Conservation (phyloP, 2,329 filamentous ascomycete genomes). For the Coleophoma cylindrospora region DNA sequence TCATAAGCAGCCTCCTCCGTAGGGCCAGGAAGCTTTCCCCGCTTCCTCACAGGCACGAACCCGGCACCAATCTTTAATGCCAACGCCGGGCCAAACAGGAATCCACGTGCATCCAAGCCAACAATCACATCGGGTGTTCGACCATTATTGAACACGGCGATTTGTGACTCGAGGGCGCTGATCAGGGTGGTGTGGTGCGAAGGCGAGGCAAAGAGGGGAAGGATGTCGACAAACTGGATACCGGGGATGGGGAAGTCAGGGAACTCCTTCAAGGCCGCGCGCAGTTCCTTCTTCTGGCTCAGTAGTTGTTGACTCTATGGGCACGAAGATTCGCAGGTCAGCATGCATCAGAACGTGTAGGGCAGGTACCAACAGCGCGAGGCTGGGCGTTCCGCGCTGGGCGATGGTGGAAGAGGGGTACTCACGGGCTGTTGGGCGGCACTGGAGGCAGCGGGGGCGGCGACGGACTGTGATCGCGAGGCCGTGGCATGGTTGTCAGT, state of each 20-base stretch:
- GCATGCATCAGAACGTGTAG: slow-evolving; percentile 4
- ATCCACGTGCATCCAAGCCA: slow-evolving; percentile 89
- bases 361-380: slow-evolving; percentile 2
- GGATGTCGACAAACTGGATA: slow-evolving; percentile 96
- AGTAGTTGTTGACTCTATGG: slow-evolving; percentile 14
- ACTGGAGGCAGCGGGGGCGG: slow-evolving; percentile 25
- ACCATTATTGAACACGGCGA: slow-evolving; percentile 56
- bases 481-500: slow-evolving; percentile 20
- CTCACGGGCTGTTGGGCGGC: slow-evolving; percentile 16
- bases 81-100: slow-evolving; percentile 88
- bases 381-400: slow-evolving; percentile 3
- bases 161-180: slow-evolving; percentile 79
- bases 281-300: slow-evolving; percentile 62
- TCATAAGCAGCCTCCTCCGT: slow-evolving; percentile 80
- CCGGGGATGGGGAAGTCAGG: slow-evolving; percentile 88
- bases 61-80: slow-evolving; percentile 76
- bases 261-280: slow-evolving; percentile 74
- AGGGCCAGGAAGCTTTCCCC: slow-evolving; percentile 90
- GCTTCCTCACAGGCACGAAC: slow-evolving; percentile 92
- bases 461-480: slow-evolving; percentile 24
- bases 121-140: slow-evolving; percentile 82
- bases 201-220: slow-evolving; percentile 86
- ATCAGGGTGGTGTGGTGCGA: slow-evolving; percentile 71
- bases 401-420: no score
- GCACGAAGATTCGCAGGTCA: no score